Base-by-base conservation (phyloP, 805 yeast genomes). In the Lachancea cidri region DNA sequence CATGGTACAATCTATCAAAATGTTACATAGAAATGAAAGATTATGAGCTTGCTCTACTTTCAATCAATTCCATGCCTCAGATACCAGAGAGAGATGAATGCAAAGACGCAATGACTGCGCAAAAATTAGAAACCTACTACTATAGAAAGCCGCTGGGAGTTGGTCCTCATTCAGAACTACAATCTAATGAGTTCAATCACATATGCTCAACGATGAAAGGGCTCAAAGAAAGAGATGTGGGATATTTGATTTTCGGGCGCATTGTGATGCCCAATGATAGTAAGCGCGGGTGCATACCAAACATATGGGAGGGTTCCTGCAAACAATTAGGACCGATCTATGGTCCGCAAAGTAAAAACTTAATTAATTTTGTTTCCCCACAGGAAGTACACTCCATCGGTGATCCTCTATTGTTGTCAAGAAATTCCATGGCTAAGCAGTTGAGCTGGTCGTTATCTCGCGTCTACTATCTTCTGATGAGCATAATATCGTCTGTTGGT, bases 381-480 rank as follows among this genome's bases (percentile, higher is more conserved):
- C 53, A 55, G 29, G 64, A 60, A 37, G 55, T 56, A 2, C 49
- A 51, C 27, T 48, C 61, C 2, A 48, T 61, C 4, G 51, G 44
- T 6, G 55, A 61, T 43, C 20, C 49, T 2, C 49, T 51, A 13
- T 33, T 60, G 32, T 45, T 62, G 33, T 45, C 52, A n/a, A 49
- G 62, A 35, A 62, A 57, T 44, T 46, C 60, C 15, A 44, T 54
- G 16, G 55, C 58, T 4, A 55, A 54, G 22, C 57, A 53, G 27
- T 49, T 47, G 27, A 52, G 55, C 31, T 52, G 57, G 57, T 60
- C 55, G 19, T 50, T 55, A 37, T 38, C 41, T 31, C 45, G 64
- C 39, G 86, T 85, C 1, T 91, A 86, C 58, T 81, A 80, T 33
- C 62, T 88, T 42, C 62, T 91, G 42, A 79, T 94, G 4, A 68